Evolutionary conservation across 2,329 filamentous ascomycete genomes (phyloP).

Genomic region (Claviceps maximensis): DNA sequence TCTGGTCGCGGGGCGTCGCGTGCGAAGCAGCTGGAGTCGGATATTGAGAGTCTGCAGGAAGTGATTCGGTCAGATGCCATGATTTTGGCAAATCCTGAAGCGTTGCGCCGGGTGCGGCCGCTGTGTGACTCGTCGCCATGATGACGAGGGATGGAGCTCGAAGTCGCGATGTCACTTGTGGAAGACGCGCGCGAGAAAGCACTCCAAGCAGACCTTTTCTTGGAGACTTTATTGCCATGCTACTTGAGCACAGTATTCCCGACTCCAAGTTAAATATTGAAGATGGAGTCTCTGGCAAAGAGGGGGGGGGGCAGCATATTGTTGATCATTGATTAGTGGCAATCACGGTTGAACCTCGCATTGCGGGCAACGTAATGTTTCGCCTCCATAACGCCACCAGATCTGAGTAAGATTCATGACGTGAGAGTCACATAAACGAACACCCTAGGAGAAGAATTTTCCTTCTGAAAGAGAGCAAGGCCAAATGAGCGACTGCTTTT

Average conservation of each 20-base stretch:
- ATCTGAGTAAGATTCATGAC: not conserved
- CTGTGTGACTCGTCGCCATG: conserved; percentile 23
- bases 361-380: not conserved
- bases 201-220: conserved; percentile 16
- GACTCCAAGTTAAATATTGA: not conserved
- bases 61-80: conserved; percentile 49
- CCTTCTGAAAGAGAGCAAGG: not conserved
- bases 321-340: not conserved
- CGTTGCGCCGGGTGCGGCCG: conserved; percentile 18
- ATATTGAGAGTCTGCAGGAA: conserved; percentile 66
- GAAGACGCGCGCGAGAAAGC: conserved; percentile 20
- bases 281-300: no score
- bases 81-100: conserved; percentile 48
- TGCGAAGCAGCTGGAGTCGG: conserved; percentile 74
- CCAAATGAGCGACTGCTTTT: not conserved
- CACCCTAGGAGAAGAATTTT: not conserved
- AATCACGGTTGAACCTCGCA: conserved; percentile 1
- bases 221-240: not conserved
- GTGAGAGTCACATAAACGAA: not conserved
- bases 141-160: conserved; percentile 9
- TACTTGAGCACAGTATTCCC: not conserved
- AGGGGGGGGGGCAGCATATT: not conserved
- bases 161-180: conserved; percentile 17
- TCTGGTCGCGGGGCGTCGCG: conserved; percentile 59
- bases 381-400: not conserved